Conservation (phyloP, 2,329 filamentous ascomycete species). For the Lecanosticta acicola region DNA sequence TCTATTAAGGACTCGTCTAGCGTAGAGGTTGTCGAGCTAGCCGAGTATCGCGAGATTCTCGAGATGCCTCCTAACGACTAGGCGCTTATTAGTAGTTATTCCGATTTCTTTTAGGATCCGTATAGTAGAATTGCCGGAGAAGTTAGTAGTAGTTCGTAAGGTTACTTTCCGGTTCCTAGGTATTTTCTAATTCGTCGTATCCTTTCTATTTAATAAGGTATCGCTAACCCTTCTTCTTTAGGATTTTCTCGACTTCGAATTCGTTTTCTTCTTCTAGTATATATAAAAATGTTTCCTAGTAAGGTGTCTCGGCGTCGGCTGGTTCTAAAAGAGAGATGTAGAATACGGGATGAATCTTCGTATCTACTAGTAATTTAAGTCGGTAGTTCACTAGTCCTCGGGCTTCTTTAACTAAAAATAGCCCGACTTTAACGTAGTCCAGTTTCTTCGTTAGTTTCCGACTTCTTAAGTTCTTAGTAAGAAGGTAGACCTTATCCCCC, state of each 20-base stretch:
- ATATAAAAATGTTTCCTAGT: neutral
- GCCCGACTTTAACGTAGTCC: conserved; percentile 5
- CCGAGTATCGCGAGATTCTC: too few species aligned
- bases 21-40: too few species aligned
- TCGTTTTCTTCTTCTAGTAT: conserved; percentile 3
- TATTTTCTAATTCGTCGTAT: conserved; percentile 2
- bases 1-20: too few species aligned
- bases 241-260: conserved; percentile 4
- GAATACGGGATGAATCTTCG: conserved; percentile 1
- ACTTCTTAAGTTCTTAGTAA: conserved; percentile 4
- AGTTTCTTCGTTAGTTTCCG: conserved; percentile 3
- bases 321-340: conserved; percentile 5
- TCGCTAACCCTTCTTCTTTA: conserved; percentile 1
- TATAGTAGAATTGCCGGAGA: neutral
- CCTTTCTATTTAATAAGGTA: conserved; percentile 6
- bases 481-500: conserved; percentile 2
- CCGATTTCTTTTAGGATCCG: too few species aligned
- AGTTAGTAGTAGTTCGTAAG: conserved; percentile 4
- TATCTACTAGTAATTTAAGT: conserved; percentile 1
- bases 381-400: conserved; percentile 6
- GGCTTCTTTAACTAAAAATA: conserved; percentile 4
- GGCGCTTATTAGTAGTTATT: too few species aligned
- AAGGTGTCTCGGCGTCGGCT: conserved; percentile 1
- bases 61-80: too few species aligned
- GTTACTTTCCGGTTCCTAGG: conserved; percentile 2